Conservation (phyloP, 805 yeast species). For the Saccharomycopsis babjevae region DNA sequence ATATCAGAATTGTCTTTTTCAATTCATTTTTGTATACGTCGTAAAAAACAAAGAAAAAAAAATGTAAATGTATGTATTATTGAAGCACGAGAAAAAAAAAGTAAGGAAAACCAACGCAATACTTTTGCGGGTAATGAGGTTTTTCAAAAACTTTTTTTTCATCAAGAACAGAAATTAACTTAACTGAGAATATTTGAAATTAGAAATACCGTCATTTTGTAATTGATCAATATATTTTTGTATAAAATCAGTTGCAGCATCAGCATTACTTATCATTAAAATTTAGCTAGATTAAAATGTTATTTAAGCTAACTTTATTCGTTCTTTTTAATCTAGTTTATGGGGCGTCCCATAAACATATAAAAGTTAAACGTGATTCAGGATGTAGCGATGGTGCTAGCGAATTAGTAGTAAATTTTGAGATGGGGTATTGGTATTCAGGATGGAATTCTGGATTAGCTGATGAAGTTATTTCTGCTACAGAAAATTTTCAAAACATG, state of each 20-base stretch:
- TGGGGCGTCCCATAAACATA: neutral
- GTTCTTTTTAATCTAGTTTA: neutral
- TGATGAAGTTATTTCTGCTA: neutral
- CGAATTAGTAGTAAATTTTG: neutral
- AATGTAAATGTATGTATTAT: no score
- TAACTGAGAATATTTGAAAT: neutral
- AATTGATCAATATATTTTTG: no score
- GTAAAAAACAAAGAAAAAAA: neutral
- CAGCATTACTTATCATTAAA: no score
- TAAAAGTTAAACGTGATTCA: neutral
- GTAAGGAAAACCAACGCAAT: neutral
- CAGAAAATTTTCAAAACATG: neutral
- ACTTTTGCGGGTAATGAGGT: neutral
- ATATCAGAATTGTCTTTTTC: neutral
- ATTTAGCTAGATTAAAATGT: neutral
- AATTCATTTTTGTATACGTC: neutral
- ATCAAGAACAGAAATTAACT: neutral
- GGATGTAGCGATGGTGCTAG: neutral
- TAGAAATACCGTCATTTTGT: no score
- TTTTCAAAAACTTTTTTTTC: no score
- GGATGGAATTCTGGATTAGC: neutral
- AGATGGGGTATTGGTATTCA: slow-evolving; percentile 1
- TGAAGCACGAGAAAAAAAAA: neutral
- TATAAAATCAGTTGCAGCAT: no score
- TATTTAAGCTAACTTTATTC: neutral